Base-by-base conservation (phyloP, 208 protist species). In the Angomonas ambiguus region DNA sequence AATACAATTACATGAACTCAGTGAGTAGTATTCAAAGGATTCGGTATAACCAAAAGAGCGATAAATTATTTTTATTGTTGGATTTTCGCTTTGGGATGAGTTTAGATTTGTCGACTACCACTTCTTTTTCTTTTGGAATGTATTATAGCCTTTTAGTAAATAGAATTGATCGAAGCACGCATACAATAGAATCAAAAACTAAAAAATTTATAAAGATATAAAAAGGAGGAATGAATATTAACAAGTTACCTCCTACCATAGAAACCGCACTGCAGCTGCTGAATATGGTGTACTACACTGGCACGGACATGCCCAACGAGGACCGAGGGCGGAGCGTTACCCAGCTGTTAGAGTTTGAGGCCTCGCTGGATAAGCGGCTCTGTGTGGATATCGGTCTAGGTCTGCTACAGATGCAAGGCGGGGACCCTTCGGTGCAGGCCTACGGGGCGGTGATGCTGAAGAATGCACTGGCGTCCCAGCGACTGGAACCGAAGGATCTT, bases 371-470 rank as follows among this genome's bases (percentile, higher is more conserved):
- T 51, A 60, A 41, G 1, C 61, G 71, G 2, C 65, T 84, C 27
- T 61, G 74, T 0, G 35, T 72, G 13, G 65, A 68, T n/a, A 67
- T 85, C 33, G 89, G 89, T 24, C 20, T 92, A 0, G 78, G 63
- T 1, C 72, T 95, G 31, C 69, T 95, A 25, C 71, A 82, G 55
- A 51, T 73, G 6, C 60, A 71, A 4, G 64, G 65, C 34, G 68
- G 80, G 18, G 78, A 80, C 11, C 51, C 71, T 25, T 83, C 80
- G 10, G 76, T 91, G 2, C 89, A 93, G 65, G 80, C 86, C 10
- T 95, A 93, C 42, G 89, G 89, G 5, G 86, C 86, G 2, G 86
- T 95, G 20, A 58, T 95, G 5, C 69, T 95, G 13, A 71, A 67
- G 1, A 74, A 88, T 55, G 84, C 74, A 5, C 41, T 95, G 41